Evolutionary conservation across 1,139 yeast genomes (phyloP), one percentile per base, ranked within the genome.

Genomic region (Pichia cactophila): DNA sequence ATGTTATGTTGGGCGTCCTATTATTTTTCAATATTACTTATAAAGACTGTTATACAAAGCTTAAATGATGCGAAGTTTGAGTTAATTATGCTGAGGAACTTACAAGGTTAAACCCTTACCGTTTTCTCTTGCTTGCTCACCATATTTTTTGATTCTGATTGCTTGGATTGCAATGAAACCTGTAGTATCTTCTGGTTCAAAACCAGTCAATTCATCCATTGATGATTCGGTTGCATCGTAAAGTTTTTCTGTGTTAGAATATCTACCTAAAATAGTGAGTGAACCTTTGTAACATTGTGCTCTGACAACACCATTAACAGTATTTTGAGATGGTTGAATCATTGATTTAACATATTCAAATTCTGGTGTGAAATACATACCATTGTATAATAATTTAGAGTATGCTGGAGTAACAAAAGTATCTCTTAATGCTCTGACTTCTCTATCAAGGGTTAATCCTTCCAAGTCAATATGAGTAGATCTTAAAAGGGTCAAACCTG

Each of bases 161-260:
- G 97, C 86, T 78, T 92, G 96, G 60, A 92, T 95, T 61, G 96
- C 89, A 71, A 92, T 92, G 80, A 92, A 92, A 51, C 98, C 98
- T 56, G 95, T 76, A 56, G 98, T 88, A 69, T 92, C 97, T 69
- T 86, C 90, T 55, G 98, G 98, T 63, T 88, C 84, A 78, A 92
- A 92, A 53, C 97, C 98, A 53, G 97, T 90, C 65, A 92, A 82
- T 74, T 92, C 97, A 71, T 92, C 98, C 98, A 92, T 92, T 20
- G 97, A 90, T 26, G 97, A 89, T 70, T 90, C 97, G 54, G 96
- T 88, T 58, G 96, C 97, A 69, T 92, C 97, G 70, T 92, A 92
- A 62, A 92, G 80, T 74, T 89, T 90, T 74, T 90, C 97, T 54
- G 97, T 88, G 56, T 83, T 84, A 29, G 97, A 88, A 56, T 84